phyloP scores from a whole-genome alignment of 148 eudicot species.

The Chenopodium suecicum region DNA sequence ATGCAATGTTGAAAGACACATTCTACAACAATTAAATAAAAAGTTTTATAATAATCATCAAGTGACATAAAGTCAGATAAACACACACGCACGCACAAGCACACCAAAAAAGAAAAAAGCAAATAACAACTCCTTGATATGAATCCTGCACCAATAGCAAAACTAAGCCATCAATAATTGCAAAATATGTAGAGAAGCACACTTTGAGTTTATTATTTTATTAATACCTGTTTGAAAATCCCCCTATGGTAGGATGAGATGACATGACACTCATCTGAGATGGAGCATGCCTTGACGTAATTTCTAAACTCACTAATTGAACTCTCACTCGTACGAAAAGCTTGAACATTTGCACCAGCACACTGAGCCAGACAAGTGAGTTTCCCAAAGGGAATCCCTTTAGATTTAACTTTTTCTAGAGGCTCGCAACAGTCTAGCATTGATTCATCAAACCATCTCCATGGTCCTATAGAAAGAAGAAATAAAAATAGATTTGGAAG shows the following conservation, averaged over 20 bases:
- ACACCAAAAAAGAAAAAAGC: too few relatives aligned
- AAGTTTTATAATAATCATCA: neutral
- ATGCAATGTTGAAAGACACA: neutral
- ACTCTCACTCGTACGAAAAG: constrained; percentile 69
- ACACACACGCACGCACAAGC: too few relatives aligned
- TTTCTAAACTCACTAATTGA: constrained; percentile 71
- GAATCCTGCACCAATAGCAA: neutral
- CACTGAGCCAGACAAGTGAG: constrained; percentile 83
- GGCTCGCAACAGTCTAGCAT: constrained; percentile 96
- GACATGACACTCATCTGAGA: constrained; percentile 65
- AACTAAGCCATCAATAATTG: neutral
- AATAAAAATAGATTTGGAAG: neutral
- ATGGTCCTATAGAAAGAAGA: constrained; percentile 54
- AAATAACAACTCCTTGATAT: neutral
- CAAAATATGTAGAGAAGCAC: neutral
- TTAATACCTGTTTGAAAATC: constrained; percentile 64
- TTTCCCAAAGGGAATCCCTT: constrained; percentile 82
- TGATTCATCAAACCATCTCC: constrained; percentile 98
- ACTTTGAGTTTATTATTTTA: constrained; percentile 1
- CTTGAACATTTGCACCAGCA: constrained; percentile 78
- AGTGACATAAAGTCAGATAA: neutral
- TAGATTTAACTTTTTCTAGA: constrained; percentile 76
- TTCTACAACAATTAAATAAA: neutral
- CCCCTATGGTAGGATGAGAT: constrained; percentile 80
- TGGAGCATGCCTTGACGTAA: constrained; percentile 60